Conservation (phyloP, 805 yeast genomes). For the Cyberlindnera misumaiensis region DNA sequence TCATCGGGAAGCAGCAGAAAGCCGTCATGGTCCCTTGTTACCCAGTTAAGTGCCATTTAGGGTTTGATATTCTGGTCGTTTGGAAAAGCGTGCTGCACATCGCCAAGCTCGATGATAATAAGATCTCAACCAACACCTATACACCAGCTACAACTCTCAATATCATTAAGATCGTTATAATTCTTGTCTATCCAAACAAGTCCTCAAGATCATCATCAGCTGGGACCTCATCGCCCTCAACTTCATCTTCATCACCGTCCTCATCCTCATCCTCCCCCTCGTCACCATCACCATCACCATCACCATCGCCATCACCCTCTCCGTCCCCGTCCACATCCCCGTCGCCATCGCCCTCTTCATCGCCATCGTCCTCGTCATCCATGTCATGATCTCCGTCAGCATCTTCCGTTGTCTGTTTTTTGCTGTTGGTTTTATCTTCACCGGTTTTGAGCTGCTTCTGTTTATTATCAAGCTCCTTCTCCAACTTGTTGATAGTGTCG, state of each 20-base stretch:
- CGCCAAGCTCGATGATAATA: too few relatives aligned
- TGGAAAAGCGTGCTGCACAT: too few relatives aligned
- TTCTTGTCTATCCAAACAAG: constrained; percentile 14
- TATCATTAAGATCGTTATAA: background rate
- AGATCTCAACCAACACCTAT: constrained; percentile 1
- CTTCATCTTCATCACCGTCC: constrained; percentile 8
- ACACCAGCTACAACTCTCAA: constrained; percentile 23
- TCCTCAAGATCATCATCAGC: constrained; percentile 28
- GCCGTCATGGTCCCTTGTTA: constrained; percentile 12
- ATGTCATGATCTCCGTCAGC: constrained; percentile 23
- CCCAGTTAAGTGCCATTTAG: constrained; percentile 27
- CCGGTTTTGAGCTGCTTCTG: constrained; percentile 49
- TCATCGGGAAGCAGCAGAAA: constrained; percentile 24
- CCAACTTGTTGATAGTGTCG: constrained; percentile 71
- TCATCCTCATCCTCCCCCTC: constrained; percentile 10
- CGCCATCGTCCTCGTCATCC: constrained; percentile 27
- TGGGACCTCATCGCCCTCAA: constrained; percentile 2
- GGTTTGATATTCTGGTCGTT: background rate
- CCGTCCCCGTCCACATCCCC: constrained; percentile 24
- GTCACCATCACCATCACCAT: background rate
- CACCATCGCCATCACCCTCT: constrained; percentile 10
- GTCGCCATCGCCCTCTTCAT: constrained; percentile 29
- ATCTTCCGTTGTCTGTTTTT: constrained; percentile 22
- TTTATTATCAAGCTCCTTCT: constrained; percentile 77
- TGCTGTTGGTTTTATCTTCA: constrained; percentile 25